Evolutionary conservation across 331 rosid genomes (phyloP).

Genomic region (Malus hybrid): DNA sequence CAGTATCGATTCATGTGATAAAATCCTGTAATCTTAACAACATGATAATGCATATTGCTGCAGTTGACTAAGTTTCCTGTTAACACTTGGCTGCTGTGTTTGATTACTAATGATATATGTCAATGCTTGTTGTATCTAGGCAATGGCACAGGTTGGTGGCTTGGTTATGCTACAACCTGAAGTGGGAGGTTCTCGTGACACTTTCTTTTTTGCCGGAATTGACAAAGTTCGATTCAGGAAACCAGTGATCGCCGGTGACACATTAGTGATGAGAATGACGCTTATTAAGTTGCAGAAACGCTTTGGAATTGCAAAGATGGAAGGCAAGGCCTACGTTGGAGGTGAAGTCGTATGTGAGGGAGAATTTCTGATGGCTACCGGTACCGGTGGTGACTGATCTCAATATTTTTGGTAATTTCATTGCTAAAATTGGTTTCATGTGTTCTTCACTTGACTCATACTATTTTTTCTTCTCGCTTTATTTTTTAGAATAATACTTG

Average conservation of each 20-base stretch:
- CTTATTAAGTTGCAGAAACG: constrained; percentile 65
- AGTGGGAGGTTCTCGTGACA: constrained; percentile 66
- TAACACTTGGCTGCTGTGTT: background rate
- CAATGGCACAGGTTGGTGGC: constrained; percentile 92
- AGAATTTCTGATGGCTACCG: constrained; percentile 67
- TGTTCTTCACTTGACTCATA: background rate
- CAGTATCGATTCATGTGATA: too few species aligned
- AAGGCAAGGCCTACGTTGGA: constrained; percentile 80
- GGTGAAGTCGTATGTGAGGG: constrained; percentile 83
- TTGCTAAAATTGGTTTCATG: background rate
- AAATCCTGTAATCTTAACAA: background rate
- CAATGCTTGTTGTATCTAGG: constrained; percentile 33
- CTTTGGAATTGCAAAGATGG: constrained; percentile 78
- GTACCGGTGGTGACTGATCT: constrained; percentile 35
- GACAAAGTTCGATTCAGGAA: constrained; percentile 82
- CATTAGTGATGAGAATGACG: constrained; percentile 80
- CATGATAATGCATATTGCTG: background rate
- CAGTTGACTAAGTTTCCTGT: background rate
- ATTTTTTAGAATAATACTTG: too few species aligned
- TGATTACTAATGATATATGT: background rate
- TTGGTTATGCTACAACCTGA: constrained; percentile 76
- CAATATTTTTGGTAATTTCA: background rate
- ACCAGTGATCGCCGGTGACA: constrained; percentile 85
- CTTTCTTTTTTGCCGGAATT: constrained; percentile 72
- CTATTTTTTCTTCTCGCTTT: background rate